Evolutionary conservation across 192 early-diverging fungal genomes (phyloP).

Genomic region (Coemansia sp.): DNA sequence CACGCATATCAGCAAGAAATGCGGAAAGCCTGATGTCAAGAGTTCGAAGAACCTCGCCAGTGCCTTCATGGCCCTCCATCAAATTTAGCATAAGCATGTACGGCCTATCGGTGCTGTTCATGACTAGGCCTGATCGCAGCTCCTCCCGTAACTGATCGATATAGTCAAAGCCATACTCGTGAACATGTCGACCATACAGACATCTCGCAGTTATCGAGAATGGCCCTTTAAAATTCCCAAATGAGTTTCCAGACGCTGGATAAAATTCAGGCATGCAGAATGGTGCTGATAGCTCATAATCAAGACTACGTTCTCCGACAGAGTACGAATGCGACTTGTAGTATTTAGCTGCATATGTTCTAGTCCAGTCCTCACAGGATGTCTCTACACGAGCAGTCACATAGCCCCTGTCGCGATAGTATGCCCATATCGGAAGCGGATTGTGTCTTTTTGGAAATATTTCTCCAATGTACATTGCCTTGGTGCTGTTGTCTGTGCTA

Average conservation of each 20-base stretch:
- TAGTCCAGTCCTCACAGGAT: slow-evolving; percentile 58
- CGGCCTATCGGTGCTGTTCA: slow-evolving; percentile 8
- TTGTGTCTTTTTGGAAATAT: slow-evolving; percentile 26
- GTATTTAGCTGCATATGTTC: slow-evolving; percentile 37
- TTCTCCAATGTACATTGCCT: slow-evolving; percentile 53
- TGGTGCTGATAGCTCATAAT: slow-evolving; percentile 60
- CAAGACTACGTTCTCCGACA: slow-evolving; percentile 39
- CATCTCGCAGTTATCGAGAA: slow-evolving; percentile 41
- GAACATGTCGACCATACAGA: slow-evolving; percentile 42
- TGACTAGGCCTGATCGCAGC: slow-evolving; percentile 1
- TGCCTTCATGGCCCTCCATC: slow-evolving; percentile 50
- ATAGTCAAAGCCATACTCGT: slow-evolving; percentile 50
- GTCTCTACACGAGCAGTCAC: slow-evolving; percentile 57
- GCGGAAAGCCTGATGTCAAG: slow-evolving; percentile 23
- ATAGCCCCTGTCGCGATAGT: slow-evolving; percentile 59
- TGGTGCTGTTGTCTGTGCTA: slow-evolving; percentile 58
- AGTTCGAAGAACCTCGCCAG: slow-evolving; percentile 43
- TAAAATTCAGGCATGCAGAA: slow-evolving; percentile 62
- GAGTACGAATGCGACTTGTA: slow-evolving; percentile 25
- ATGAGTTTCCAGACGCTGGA: slow-evolving; percentile 50
- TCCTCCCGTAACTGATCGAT: slow-evolving; percentile 30
- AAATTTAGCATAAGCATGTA: slow-evolving; percentile 36
- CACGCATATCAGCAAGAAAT: slow-evolving; percentile 27
- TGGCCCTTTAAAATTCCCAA: slow-evolving; percentile 57
- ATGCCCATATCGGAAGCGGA: slow-evolving; percentile 59